These are phyloP conservation scores for Periconia sp. DNA, from an alignment of 2,329 filamentous ascomycete species.

Conservation along the genomic window DNA sequence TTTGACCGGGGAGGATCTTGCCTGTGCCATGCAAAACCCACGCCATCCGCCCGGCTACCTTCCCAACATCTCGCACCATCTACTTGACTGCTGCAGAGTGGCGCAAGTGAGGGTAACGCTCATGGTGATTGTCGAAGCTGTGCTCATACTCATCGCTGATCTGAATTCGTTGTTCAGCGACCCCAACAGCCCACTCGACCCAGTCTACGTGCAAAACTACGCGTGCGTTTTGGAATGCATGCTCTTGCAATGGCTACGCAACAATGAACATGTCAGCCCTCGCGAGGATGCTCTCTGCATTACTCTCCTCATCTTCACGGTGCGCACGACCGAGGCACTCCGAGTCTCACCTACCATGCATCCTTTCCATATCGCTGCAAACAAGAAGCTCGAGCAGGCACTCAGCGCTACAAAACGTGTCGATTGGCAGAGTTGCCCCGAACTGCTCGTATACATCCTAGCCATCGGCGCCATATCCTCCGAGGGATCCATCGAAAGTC, in stretches of 20 bases:
- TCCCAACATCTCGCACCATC: slow-evolving; percentile 29
- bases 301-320: slow-evolving; percentile 39
- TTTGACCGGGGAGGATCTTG: slow-evolving; percentile 31
- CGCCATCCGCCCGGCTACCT: slow-evolving; percentile 33
- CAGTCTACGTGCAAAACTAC: slow-evolving; percentile 41
- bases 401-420: slow-evolving; percentile 34
- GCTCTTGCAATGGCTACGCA: slow-evolving; percentile 34
- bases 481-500: slow-evolving; percentile 30
- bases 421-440: slow-evolving; percentile 36
- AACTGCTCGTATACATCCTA: slow-evolving; percentile 42
- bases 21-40: slow-evolving; percentile 27
- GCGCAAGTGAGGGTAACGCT: slow-evolving; percentile 33
- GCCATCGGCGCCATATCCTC: slow-evolving; percentile 39
- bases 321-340: slow-evolving; percentile 38
- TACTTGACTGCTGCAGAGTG: slow-evolving; percentile 31
- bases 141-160: slow-evolving; percentile 37
- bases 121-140: slow-evolving; percentile 28
- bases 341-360: slow-evolving; percentile 26
- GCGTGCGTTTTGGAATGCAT: slow-evolving; percentile 37
- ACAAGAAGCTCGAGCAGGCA: slow-evolving; percentile 36
- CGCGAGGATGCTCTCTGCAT: slow-evolving; percentile 40
- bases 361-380: slow-evolving; percentile 34
- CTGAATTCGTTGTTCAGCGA: slow-evolving; percentile 38
- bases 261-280: slow-evolving; percentile 29
- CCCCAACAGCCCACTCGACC: slow-evolving; percentile 31